Evolutionary conservation across 176 grass and related monocot species (phyloP).

Genomic region (Leersia perrieri): DNA sequence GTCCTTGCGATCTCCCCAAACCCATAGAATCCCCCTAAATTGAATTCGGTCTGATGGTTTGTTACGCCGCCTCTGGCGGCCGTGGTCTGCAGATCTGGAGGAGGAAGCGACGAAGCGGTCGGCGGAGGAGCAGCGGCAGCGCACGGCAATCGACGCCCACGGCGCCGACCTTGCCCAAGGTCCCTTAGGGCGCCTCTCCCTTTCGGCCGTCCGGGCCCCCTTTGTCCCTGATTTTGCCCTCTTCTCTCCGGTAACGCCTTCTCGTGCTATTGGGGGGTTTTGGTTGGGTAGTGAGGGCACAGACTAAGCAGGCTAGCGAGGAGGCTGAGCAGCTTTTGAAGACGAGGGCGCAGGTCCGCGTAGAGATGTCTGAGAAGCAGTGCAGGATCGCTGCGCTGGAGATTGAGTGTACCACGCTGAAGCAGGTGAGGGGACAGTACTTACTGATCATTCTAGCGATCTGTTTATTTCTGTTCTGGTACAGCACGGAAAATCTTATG

Average conservation of each 20-base stretch:
- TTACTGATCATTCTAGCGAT: slow-evolving; percentile 1
- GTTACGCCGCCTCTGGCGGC: too few relatives aligned
- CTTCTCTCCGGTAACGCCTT: not conserved
- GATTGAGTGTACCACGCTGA: slow-evolving; percentile 57
- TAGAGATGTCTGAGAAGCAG: slow-evolving; percentile 60
- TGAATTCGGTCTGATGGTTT: slow-evolving; percentile 2
- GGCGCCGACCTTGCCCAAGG: slow-evolving; percentile 58
- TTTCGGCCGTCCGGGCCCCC: not conserved
- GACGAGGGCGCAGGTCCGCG: slow-evolving; percentile 33
- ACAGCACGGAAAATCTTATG: not conserved
- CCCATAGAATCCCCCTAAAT: not conserved
- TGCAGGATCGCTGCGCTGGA: slow-evolving; percentile 51
- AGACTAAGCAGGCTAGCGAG: slow-evolving; percentile 47
- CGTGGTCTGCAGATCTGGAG: slow-evolving; percentile 63
- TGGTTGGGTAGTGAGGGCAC: slow-evolving; percentile 49
- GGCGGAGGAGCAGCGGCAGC: slow-evolving; percentile 81
- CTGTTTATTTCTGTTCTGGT: not conserved
- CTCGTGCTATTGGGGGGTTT: not conserved
- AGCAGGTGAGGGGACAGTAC: slow-evolving; percentile 43
- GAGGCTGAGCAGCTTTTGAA: slow-evolving; percentile 45
- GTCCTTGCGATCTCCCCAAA: not conserved
- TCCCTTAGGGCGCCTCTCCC: slow-evolving; percentile 13
- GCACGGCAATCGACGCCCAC: slow-evolving; percentile 54
- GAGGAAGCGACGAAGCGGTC: slow-evolving; percentile 74
- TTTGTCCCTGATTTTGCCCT: not conserved